These are phyloP conservation scores for Blastomyces parvus DNA, from an alignment of 2,329 filamentous ascomycete species.

Conservation along the genomic window DNA sequence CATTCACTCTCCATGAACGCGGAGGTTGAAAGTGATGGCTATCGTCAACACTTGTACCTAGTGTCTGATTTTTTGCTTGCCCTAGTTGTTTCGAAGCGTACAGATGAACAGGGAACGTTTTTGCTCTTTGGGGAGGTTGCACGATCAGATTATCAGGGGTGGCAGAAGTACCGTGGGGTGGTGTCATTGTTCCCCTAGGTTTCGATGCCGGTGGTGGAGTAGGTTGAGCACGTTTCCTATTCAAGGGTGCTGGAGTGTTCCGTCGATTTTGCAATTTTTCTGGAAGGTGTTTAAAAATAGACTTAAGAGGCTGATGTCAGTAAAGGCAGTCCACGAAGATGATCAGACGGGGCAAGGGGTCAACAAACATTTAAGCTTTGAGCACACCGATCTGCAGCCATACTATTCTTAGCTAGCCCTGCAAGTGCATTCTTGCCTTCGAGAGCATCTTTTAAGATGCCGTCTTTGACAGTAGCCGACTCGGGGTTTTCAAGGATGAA, in stretches of 20 bases:
- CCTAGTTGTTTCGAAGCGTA: constrained; percentile 19
- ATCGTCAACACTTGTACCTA: constrained; percentile 27
- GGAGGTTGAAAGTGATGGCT: constrained; percentile 9
- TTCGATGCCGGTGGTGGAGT: constrained; percentile 8
- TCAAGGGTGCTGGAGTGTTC: constrained; percentile 36
- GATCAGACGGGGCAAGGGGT: background rate
- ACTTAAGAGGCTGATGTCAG: constrained; percentile 38
- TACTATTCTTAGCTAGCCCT: constrained; percentile 68
- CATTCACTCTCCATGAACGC: constrained; percentile 5
- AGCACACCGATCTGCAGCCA: constrained; percentile 82
- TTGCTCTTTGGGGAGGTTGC: constrained; percentile 27
- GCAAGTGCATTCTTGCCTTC: constrained; percentile 76
- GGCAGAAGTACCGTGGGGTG: constrained; percentile 17
- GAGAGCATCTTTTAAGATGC: constrained; percentile 70
- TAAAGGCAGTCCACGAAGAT: constrained; percentile 8
- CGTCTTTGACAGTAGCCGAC: constrained; percentile 54
- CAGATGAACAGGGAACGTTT: constrained; percentile 32
- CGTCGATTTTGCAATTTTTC: constrained; percentile 54
- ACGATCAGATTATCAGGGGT: constrained; percentile 11
- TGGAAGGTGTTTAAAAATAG: constrained; percentile 74
- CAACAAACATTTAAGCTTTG: constrained; percentile 60
- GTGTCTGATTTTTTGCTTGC: constrained; percentile 18
- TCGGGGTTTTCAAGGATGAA: constrained; percentile 57
- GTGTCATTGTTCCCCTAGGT: constrained; percentile 15
- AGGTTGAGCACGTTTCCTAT: constrained; percentile 38